Base-by-base conservation (phyloP, 129 eudicot species). In the Arctium lappa region DNA sequence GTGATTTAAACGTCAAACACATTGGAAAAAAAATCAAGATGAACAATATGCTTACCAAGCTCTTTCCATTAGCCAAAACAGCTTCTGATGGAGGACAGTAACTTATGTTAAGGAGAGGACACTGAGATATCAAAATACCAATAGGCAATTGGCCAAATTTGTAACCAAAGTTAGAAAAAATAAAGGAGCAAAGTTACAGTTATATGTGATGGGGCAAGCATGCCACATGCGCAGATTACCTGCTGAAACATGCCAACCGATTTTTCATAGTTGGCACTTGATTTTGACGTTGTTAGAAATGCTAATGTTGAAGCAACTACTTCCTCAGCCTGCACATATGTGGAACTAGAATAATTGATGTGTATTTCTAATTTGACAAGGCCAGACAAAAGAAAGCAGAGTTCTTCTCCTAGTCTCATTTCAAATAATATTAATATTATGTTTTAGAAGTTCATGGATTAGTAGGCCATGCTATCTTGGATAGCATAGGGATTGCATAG, bases 41-140 rank as follows among this genome's bases (percentile, higher is more conserved):
- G 12, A 22, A 78, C 33, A 44, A 46, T 62, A 86, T 46, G 81
- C 79, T 84, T 86, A 95, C 98, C 92, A 91, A 89, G 86, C 86
- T 90, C 81, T 88, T 95, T 73, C 91, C 94, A 73, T 88, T 82
- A n/a, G 92, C 81, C 86, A 95, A 82, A 76, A 62, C 79, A 80
- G 90, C 87, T 90, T 95, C 98, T 38, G 97, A 92, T 81, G 97
- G 89, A 82, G 97, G 97, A 79, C 98, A 95, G 79, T 92, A 95
- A 72, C 92, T 92, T 80, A 95, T 85, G 84, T 95, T 95, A 22
- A 95, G 97, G 48, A 95, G 94, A 81, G 97, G 97, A 84, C 98
- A 95, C 98, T 95, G 82, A 76, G 36, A 73, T 79, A 81, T 33
- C n/a, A 40, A 38, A 85, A 71, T 79, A 36, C 69, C 77, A 83